A percentile compares a stretch with the other conserved stretches of the same genome.
Evolutionary conservation across 164 flowering plant species (phyloP).

Genomic region (Nymphaea colorata): DNA sequence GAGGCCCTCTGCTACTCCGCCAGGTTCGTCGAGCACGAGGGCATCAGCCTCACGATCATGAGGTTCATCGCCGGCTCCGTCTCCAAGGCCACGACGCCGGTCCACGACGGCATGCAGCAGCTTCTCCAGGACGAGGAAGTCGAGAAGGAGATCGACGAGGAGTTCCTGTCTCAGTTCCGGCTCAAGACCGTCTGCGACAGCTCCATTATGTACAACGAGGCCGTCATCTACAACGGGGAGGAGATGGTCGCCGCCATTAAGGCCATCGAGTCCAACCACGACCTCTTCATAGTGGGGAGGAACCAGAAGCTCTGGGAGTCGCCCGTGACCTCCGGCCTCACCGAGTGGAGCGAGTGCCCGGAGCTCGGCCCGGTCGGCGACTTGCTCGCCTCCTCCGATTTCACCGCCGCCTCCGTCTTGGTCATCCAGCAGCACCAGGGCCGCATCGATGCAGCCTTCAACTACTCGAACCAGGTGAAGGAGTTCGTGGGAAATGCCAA

Average conservation of each 20-base stretch:
- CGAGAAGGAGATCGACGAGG: constrained; percentile 11
- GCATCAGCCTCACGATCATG: constrained; percentile 9
- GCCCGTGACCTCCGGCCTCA: background rate
- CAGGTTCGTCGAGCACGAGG: constrained; percentile 14
- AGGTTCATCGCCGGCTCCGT: constrained; percentile 6
- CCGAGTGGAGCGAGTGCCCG: constrained; percentile 29
- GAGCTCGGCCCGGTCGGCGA: constrained; percentile 71
- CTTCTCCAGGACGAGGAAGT: constrained; percentile 1
- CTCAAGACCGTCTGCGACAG: constrained; percentile 6
- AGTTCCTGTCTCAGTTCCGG: constrained; percentile 8
- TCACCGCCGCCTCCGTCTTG: constrained; percentile 50
- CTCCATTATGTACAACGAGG: constrained; percentile 7
- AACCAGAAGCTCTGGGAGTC: too few species aligned
- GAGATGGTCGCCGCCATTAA: background rate
- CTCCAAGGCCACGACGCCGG: background rate
- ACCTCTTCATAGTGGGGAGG: too few species aligned
- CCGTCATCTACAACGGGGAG: constrained; percentile 3
- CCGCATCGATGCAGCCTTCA: too few species aligned
- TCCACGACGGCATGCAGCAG: background rate
- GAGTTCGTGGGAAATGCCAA: too few species aligned
- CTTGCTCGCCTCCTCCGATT: constrained; percentile 31
- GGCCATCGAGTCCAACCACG: too few species aligned
- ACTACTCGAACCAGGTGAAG: too few species aligned
- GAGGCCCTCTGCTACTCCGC: constrained; percentile 15
- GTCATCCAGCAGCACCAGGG: constrained; percentile 39